Conservation (phyloP, 1,139 yeast species). For the Torulaspora globosa region DNA sequence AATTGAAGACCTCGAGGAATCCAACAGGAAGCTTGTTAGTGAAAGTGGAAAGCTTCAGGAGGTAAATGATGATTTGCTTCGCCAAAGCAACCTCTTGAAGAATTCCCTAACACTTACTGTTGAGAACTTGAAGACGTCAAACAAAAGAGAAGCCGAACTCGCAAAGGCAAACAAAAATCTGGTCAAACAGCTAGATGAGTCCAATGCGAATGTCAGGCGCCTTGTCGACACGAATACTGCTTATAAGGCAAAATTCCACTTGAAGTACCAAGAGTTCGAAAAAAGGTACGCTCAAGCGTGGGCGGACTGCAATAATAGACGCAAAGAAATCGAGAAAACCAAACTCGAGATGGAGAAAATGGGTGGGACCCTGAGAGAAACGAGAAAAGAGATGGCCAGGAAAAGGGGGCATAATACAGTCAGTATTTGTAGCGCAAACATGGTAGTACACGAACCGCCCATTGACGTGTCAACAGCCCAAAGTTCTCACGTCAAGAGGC, state of each 20-base stretch:
- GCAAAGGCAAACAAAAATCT: conserved; percentile 1
- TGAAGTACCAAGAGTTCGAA: conserved; percentile 1
- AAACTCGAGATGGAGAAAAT: conserved; percentile 3
- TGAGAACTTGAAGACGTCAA: neutral
- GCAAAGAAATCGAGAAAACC: conserved; percentile 1
- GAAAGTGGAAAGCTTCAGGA: conserved; percentile 1
- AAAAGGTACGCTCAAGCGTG: neutral
- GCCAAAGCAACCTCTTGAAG: neutral
- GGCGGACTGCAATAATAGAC: conserved; percentile 3
- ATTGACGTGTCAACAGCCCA: neutral
- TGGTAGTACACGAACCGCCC: neutral
- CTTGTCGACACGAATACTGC: conserved; percentile 3
- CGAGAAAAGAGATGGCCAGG: neutral
- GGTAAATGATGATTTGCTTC: neutral
- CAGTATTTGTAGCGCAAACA: neutral
- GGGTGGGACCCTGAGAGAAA: conserved; percentile 2
- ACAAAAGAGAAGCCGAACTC: neutral
- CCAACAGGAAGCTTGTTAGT: neutral
- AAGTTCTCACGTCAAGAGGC: neutral
- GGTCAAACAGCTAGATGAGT: neutral
- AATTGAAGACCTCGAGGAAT: conserved; percentile 1
- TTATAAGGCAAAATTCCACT: neutral
- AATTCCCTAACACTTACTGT: neutral
- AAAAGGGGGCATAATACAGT: conserved; percentile 1
- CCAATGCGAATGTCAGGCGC: neutral